Base-by-base conservation (phyloP, 2,329 filamentous ascomycete genomes). In the Endothia cerciana region DNA sequence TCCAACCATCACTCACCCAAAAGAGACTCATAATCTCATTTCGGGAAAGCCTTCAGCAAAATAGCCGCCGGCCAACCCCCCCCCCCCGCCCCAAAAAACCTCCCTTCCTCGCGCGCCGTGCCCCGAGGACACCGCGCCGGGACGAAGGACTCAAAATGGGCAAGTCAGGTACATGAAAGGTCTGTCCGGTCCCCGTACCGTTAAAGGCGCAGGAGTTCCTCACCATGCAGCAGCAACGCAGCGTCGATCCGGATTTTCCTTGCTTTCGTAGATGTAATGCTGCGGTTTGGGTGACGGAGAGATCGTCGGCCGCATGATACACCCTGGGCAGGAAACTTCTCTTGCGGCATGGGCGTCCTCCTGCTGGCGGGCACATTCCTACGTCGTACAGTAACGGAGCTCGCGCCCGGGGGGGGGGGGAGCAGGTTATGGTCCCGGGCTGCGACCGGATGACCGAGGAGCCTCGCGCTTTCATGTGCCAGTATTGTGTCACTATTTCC, bases 161-260 rank as follows among this genome's bases (percentile, higher is more conserved):
- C 59, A 61, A 61, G 45, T 61, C 59, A 61, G 45, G 59, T 43
- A 60, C 41, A 41, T 28, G 58, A 17, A 60, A n/a, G n/a, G 51
- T 36, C 36, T 55, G 36, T 55, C 51, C 51, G 51, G 28, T 17
- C 51, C 51, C 51, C 25, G 17, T 55, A 55, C 22, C 7, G 30
- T 36, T 10, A 36, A 36, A 36, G 28, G 30, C 28, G 51, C 51
- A 28, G 51, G 30, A 55, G 51, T n/a, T 30, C 51, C 51, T 5
- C 51, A 55, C 51, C 51, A 11, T 55, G 51, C 51, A 55, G 40
- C 25, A 45, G 38, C 56, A n/a, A 43, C 36, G 11, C 47, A 51
- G 47, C 47, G 56, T 41, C 40, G 56, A 59, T 60, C 51, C 41
- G 40, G 41, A 33, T 19, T 60, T 60, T 47, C 19, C 25, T 33